A percentile compares a stretch with the other conserved stretches of the same genome.
phyloP scores from a whole-genome alignment of 768 basidiomycete species.

The Tricholomella constricta region DNA sequence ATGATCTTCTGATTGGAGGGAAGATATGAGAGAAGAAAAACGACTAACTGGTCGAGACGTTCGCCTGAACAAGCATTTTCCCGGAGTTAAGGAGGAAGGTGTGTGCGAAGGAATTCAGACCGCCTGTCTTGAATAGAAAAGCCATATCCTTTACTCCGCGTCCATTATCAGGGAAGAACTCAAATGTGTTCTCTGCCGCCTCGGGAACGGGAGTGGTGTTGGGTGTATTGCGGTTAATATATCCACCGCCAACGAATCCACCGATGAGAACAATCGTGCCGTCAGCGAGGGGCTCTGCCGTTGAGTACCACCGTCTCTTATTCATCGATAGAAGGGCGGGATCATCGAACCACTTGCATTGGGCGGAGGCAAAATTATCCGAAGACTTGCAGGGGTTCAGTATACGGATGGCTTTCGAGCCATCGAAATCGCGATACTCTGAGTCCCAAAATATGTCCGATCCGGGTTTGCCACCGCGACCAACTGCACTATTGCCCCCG shows the following conservation, averaged over 20 bases:
- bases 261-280: conserved; percentile 83
- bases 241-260: conserved; percentile 76
- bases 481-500: conserved; percentile 78
- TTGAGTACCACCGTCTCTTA: conserved; percentile 75
- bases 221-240: conserved; percentile 75
- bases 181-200: conserved; percentile 79
- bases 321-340: conserved; percentile 64
- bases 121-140: conserved; percentile 72
- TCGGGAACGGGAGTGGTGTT: conserved; percentile 62
- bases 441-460: conserved; percentile 61
- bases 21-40: not conserved
- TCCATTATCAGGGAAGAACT: conserved; percentile 74
- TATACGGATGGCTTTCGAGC: conserved; percentile 76
- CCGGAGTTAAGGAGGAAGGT: conserved; percentile 76
- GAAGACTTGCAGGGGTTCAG: conserved; percentile 69
- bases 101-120: conserved; percentile 77
- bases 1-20: conserved; percentile 3
- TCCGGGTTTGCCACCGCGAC: conserved; percentile 61
- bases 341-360: conserved; percentile 78
- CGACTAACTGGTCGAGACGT: conserved; percentile 69
- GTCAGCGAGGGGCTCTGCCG: conserved; percentile 72
- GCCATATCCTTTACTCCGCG: conserved; percentile 51
- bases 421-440: conserved; percentile 79
- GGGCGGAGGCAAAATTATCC: conserved; percentile 46
- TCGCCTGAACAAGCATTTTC: conserved; percentile 81